phyloP scores from a whole-genome alignment of 139 green algal genomes.

The Chlamydomonas schloesseri region DNA sequence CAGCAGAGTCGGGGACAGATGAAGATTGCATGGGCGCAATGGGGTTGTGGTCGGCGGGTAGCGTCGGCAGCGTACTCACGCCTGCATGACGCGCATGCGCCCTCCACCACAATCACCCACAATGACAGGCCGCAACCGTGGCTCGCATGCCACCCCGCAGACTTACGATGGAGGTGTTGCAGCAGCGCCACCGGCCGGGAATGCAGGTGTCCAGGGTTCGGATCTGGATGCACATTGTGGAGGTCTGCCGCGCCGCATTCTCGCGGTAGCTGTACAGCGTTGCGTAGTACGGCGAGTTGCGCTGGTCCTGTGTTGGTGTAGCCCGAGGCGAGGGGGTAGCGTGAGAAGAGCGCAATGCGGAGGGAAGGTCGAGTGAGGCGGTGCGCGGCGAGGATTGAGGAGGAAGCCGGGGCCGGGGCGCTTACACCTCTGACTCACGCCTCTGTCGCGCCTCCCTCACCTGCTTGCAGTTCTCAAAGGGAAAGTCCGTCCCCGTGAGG shows the following conservation, averaged over 20 bases:
- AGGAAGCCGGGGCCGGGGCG: no score
- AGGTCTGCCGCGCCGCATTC: background rate
- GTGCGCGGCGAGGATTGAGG: no score
- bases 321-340: no score
- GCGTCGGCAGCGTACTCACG: no score
- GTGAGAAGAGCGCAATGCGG: no score
- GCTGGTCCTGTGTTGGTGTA: background rate
- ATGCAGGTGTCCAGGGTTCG: background rate
- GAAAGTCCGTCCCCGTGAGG: constrained; percentile 26
- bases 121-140: no score
- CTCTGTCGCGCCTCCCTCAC: no score
- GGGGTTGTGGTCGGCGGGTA: background rate
- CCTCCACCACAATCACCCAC: background rate
- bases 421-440: no score
- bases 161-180: background rate
- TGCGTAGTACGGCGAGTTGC: constrained; percentile 37
- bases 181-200: background rate
- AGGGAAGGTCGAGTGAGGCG: no score
- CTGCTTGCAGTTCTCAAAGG: constrained; percentile 22
- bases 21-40: no score
- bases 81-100: no score
- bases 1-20: background rate
- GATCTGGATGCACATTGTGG: constrained; percentile 4
- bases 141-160: no score
- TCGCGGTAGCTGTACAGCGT: constrained; percentile 35